Conservation (phyloP, 768 basidiomycete genomes). For the Rhizopogon roseolus region DNA sequence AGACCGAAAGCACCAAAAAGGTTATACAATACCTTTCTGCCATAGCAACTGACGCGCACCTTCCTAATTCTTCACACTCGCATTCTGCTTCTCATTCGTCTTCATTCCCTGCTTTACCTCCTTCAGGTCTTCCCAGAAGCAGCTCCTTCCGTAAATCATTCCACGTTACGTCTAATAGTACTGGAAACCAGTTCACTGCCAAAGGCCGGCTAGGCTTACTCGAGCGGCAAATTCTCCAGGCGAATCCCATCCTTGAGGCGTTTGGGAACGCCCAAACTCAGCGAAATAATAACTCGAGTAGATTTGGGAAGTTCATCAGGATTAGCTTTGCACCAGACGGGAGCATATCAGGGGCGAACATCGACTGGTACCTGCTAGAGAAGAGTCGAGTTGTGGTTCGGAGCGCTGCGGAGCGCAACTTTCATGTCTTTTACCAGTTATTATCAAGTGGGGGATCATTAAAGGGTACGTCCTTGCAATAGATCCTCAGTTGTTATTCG, state of each 20-base stretch:
- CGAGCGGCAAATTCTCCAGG: slow-evolving; percentile 94
- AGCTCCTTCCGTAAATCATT: slow-evolving; percentile 53
- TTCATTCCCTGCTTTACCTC: slow-evolving; percentile 53
- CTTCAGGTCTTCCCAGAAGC: slow-evolving; percentile 66
- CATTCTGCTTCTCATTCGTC: slow-evolving; percentile 59
- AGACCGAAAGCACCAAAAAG: slow-evolving; percentile 99
- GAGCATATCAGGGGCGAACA: slow-evolving; percentile 95
- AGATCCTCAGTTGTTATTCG: background rate
- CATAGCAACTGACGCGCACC: slow-evolving; percentile 81
- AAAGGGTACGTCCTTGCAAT: slow-evolving; percentile 45
- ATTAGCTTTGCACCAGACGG: slow-evolving; percentile 92
- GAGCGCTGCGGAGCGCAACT: slow-evolving; percentile 85
- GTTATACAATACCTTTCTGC: slow-evolving; percentile 99
- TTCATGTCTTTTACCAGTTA: slow-evolving; percentile 97
- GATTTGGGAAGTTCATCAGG: slow-evolving; percentile 96
- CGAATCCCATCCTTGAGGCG: slow-evolving; percentile 95
- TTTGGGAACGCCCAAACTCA: slow-evolving; percentile 99
- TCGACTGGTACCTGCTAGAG: slow-evolving; percentile 98
- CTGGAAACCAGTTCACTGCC: slow-evolving; percentile 43
- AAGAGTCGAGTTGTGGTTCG: slow-evolving; percentile 92
- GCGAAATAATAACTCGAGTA: slow-evolving; percentile 97
- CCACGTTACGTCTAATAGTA: slow-evolving; percentile 35
- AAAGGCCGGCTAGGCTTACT: slow-evolving; percentile 82
- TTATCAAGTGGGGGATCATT: slow-evolving; percentile 70
- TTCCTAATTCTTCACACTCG: slow-evolving; percentile 54